Percentiles rank a stretch among this genome's conserved stretches.
Conservation (phyloP, 495 filamentous ascomycete species). For the Lasiosphaeria hispida region DNA sequence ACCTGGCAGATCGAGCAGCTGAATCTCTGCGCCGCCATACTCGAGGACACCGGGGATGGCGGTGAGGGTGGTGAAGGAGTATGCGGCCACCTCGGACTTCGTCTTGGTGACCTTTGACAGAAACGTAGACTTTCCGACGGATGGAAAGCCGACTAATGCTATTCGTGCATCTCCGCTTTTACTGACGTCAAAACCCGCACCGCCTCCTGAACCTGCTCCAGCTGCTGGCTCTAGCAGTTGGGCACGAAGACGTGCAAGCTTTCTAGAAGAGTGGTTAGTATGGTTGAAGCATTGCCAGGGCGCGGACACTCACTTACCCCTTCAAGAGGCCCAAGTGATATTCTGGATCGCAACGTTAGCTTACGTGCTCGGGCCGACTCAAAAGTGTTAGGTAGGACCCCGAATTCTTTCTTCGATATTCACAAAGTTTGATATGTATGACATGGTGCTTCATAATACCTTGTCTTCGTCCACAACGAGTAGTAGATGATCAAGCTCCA, state of each 20-base stretch:
- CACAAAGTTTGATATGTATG: not conserved
- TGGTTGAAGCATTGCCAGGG: not conserved
- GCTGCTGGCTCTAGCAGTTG: conserved; percentile 91
- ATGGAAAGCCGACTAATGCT: conserved; percentile 95
- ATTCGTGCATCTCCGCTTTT: conserved; percentile 98
- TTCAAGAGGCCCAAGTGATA: conserved; percentile 98
- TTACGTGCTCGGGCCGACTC: no score
- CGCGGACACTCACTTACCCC: conserved; percentile 57
- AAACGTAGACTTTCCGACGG: conserved; percentile 98
- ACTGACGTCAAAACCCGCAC: conserved; percentile 89
- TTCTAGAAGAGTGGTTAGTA: conserved; percentile 53
- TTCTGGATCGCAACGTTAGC: conserved; percentile 51
- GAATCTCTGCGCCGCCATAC: conserved; percentile 97
- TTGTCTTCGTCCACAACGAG: no score
- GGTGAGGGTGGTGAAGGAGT: conserved; percentile 96
- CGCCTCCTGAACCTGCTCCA: conserved; percentile 71
- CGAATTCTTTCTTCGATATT: not conserved
- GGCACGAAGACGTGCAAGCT: conserved; percentile 91
- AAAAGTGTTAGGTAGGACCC: not conserved
- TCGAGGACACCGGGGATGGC: conserved; percentile 97
- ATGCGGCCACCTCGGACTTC: conserved; percentile 92
- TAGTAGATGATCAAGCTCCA: no score
- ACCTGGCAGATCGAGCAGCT: conserved; percentile 95
- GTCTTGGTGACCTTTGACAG: conserved; percentile 99
- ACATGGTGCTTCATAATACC: no score